phyloP scores from a whole-genome alignment of 2,329 filamentous ascomycete species.

The Arachnomyces sp. region DNA sequence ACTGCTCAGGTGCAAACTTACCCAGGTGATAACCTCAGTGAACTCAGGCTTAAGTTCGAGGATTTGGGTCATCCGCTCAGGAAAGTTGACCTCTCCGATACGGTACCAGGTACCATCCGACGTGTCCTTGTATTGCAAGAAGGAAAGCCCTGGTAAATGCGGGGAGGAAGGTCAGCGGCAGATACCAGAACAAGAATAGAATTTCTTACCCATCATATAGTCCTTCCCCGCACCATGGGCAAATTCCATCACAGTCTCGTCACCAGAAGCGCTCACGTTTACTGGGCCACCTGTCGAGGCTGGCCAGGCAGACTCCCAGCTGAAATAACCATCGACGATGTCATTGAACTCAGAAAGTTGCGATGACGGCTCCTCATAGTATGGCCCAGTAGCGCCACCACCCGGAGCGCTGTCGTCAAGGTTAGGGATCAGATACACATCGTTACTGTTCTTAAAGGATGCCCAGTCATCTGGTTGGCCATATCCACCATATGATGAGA shows the following conservation, averaged over 20 bases:
- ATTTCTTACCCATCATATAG: constrained; percentile 27
- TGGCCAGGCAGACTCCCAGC: constrained; percentile 34
- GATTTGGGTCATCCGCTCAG: constrained; percentile 30
- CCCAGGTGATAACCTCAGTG: constrained; percentile 28
- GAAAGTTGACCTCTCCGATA: constrained; percentile 26
- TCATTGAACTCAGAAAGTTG: constrained; percentile 25
- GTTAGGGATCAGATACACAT: no score
- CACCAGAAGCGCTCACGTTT: constrained; percentile 14
- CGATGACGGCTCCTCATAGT: background rate
- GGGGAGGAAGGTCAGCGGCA: no score
- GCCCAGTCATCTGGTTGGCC: no score
- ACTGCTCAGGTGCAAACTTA: background rate
- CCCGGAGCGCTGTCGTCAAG: constrained; percentile 12
- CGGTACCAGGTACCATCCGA: constrained; percentile 26
- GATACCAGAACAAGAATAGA: background rate
- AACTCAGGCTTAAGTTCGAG: constrained; percentile 26
- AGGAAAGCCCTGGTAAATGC: no score
- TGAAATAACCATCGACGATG: constrained; percentile 30
- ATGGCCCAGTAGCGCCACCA: background rate
- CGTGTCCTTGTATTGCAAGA: no score
- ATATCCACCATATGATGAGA: no score
- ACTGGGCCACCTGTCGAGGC: constrained; percentile 11
- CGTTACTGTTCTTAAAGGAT: no score
- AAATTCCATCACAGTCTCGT: constrained; percentile 17
- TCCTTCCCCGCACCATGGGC: constrained; percentile 19